Evolutionary conservation across 495 filamentous ascomycete species (phyloP), one percentile per base, ranked within the genome.

Genomic region (Viridothelium virens): DNA sequence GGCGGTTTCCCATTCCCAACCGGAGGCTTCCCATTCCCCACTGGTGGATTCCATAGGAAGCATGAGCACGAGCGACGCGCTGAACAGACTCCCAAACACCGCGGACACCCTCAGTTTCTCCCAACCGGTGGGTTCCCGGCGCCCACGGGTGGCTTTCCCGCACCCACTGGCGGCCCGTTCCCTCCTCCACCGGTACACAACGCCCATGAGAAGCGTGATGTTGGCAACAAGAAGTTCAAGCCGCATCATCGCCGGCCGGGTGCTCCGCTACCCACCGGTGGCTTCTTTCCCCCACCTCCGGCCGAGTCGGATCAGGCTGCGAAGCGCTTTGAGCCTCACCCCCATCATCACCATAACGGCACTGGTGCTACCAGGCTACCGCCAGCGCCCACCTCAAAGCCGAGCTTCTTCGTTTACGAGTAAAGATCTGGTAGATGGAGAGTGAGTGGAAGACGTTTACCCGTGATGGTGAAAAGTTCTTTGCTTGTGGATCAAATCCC

Each of bases 391-490:
- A 36, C 5, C 36, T 5, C n/a, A 2, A 59, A 18, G 6, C 33
- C 33, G 53, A 4, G 36, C 14, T 59, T 59, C 53, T 59, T 59
- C 53, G 53, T 59, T 5, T 59, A 59, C 53, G 53, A 59, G 31
- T 59, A 59, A 59, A 59, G 53, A n/a, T 59, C 5, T 11, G 25
- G 36, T 34, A 31, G 31, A 59, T 11, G 53, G 31, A 59, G 7
- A 18, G 48, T 18, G 48, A 18, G 48, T 11, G 25, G 5, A 5
- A 18, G 25, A 16, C 25, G 48, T 5, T 11, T 11, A 14, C 5
- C 14, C 10, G 53, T 33, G 53, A 18, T 59, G 53, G 2, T 10
- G 53, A 59, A 59, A 36, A 59, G 53, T 59, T 10, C 36, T 59
- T 36, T 18, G 14, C 10, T 59, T 33, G 53, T 36, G 53, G 53